Evolutionary conservation across 192 early-diverging fungal genomes (phyloP).

Genomic region (Spizellomyces sp.): DNA sequence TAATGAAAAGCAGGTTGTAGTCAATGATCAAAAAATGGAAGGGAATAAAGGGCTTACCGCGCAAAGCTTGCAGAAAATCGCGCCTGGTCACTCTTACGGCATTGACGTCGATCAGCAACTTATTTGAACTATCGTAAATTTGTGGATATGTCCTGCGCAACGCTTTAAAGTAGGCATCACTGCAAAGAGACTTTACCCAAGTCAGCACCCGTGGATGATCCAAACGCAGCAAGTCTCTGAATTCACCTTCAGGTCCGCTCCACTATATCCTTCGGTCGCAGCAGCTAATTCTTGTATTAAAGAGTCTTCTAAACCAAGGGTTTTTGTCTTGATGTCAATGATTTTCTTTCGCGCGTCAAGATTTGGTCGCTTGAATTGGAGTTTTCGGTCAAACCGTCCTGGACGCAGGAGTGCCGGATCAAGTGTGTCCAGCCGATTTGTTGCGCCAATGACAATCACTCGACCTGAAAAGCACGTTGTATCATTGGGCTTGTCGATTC

Average conservation of each 20-base stretch:
- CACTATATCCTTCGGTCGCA: slow-evolving; percentile 65
- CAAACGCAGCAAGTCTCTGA: neutral
- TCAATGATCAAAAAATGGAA: neutral
- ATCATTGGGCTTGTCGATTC: neutral
- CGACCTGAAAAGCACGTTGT: slow-evolving; percentile 44
- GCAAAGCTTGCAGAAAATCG: slow-evolving; percentile 57
- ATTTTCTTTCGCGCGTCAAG: slow-evolving; percentile 62
- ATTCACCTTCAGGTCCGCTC: slow-evolving; percentile 61
- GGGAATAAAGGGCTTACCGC: slow-evolving; percentile 8
- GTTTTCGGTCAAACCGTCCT: slow-evolving; percentile 74
- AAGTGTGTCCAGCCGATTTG: slow-evolving; percentile 73
- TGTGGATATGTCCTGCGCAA: slow-evolving; percentile 70
- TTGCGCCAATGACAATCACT: slow-evolving; percentile 78
- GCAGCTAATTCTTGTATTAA: slow-evolving; percentile 54
- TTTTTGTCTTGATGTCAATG: slow-evolving; percentile 58
- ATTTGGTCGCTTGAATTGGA: slow-evolving; percentile 68
- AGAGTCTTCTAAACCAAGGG: slow-evolving; percentile 52
- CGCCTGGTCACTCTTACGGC: slow-evolving; percentile 53
- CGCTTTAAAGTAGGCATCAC: slow-evolving; percentile 70
- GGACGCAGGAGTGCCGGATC: slow-evolving; percentile 77
- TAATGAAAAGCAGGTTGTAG: neutral
- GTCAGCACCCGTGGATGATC: neutral
- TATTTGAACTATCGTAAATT: slow-evolving; percentile 63
- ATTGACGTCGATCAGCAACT: slow-evolving; percentile 51
- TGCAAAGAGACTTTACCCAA: slow-evolving; percentile 54